Base-by-base conservation (phyloP, 306 rosid species). In the apple (Malus domestica) region DNA sequence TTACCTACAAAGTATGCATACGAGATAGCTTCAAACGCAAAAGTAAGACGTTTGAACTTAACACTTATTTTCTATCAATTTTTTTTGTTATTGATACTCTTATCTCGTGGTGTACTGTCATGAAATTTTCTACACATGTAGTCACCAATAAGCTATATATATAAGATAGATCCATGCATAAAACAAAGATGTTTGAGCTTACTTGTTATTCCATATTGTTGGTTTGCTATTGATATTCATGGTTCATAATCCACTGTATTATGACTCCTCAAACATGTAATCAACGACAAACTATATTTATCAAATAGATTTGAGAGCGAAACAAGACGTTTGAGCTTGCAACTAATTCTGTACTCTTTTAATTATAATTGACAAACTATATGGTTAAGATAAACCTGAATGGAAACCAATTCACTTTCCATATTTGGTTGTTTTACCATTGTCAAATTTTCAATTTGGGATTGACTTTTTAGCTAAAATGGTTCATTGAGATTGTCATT, bases 11-110 rank as follows among this genome's bases (percentile, higher is more conserved):
- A 15, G 4, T n/a, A 57, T 57, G 10, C 4, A 22, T 8, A 1
- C 5, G 4, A 55, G 22, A 22, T 0, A 57, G 4, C n/a, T 8
- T 57, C 0, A 2, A 3, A 0, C 5, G 5, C 10, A 4, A 57
- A 57, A 57, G 1, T 0, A 57, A 57, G 25, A n/a, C 6, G 5
- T 57, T 57, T 57, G 12, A 57, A 19, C 25, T 57, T 57, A 57
- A 1, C 2, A 20, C 22, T 57, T 57, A n/a, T 57, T n/a, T 3
- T 19, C 9, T 8, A n/a, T 57, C n/a, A 8, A 5, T 20, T 57
- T 35, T 20, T 9, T n/a, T 57, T 57, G 22, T 12, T 9, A n/a
- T 22, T 57, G 27, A 57, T 8, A 57, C 11, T 57, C 25, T 19
- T 57, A 10, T 52, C 19, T 16, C 9, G 7, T 4, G 20, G 15